These are phyloP conservation scores for Lipomyces sp. DNA, from an alignment of 805 yeast genomes.

Conservation along the genomic window DNA sequence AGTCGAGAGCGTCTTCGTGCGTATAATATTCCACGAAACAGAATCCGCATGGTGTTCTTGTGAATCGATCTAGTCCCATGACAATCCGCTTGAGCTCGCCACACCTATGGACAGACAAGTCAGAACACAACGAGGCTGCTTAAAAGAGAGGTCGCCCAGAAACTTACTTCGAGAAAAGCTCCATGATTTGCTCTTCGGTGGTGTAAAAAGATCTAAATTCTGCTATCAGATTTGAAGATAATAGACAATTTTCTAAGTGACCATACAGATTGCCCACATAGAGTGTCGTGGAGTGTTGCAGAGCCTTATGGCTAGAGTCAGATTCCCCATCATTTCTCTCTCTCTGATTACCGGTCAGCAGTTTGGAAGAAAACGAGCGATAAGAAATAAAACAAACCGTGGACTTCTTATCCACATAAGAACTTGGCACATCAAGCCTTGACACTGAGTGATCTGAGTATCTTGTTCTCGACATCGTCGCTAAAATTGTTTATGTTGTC, in stretches of 20 bases:
- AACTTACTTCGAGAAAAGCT: slow-evolving; percentile 72
- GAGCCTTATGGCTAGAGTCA: slow-evolving; percentile 36
- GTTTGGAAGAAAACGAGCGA: background rate
- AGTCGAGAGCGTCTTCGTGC: slow-evolving; percentile 74
- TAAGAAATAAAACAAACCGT: slow-evolving; percentile 16
- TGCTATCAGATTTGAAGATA: background rate
- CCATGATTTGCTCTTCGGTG: slow-evolving; percentile 92
- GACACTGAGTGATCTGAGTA: slow-evolving; percentile 16
- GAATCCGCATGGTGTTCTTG: slow-evolving; percentile 94
- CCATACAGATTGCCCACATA: slow-evolving; percentile 80
- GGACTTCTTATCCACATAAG: slow-evolving; percentile 25
- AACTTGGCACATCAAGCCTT: slow-evolving; percentile 33
- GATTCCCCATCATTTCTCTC: background rate
- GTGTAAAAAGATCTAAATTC: slow-evolving; percentile 68
- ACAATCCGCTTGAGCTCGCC: slow-evolving; percentile 80
- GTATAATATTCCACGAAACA: slow-evolving; percentile 82
- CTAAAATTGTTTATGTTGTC: background rate
- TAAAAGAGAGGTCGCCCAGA: background rate
- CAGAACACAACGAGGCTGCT: background rate
- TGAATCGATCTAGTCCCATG: slow-evolving; percentile 93
- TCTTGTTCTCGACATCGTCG: background rate
- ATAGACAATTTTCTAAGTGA: background rate
- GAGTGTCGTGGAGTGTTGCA: slow-evolving; percentile 72
- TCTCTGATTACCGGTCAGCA: slow-evolving; percentile 1
- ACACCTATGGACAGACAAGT: slow-evolving; percentile 31